Conservation (phyloP, 2,329 filamentous ascomycete species). For the Conoideocrella luteorostrata region DNA sequence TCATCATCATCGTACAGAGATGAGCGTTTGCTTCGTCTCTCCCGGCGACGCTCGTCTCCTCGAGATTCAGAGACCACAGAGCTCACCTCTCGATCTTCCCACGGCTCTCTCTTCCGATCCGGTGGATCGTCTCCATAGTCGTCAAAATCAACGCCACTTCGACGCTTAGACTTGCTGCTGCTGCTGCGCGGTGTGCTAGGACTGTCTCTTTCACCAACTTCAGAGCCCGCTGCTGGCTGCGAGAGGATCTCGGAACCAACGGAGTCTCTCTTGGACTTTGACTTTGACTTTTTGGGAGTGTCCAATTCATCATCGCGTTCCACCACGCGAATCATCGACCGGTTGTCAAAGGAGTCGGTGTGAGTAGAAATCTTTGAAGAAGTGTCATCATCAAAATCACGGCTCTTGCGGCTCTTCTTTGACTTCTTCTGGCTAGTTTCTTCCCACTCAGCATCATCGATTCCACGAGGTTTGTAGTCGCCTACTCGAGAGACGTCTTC, state of each 20-base stretch:
- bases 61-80: constrained; percentile 43
- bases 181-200: constrained; percentile 34
- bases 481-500: constrained; percentile 14
- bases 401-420: constrained; percentile 23
- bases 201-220: constrained; percentile 26
- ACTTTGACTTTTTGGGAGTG: constrained; percentile 24
- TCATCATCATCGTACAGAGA: constrained; percentile 36
- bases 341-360: constrained; percentile 23
- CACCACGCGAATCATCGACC: constrained; percentile 10
- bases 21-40: constrained; percentile 22
- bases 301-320: constrained; percentile 29
- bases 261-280: constrained; percentile 28
- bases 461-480: constrained; percentile 15
- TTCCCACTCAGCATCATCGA: constrained; percentile 17
- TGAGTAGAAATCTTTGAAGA: constrained; percentile 21
- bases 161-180: constrained; percentile 34
- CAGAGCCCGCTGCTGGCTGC: constrained; percentile 28
- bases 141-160: constrained; percentile 26
- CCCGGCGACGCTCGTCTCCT: constrained; percentile 24
- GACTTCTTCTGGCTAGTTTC: constrained; percentile 19
- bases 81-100: constrained; percentile 40
- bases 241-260: constrained; percentile 25
- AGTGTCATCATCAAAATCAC: constrained; percentile 20
- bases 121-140: constrained; percentile 29
- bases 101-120: constrained; percentile 32